Percentiles rank a stretch among this genome's conserved stretches.
Conservation (phyloP, 495 filamentous ascomycete genomes). For the Cercophora scortea region DNA sequence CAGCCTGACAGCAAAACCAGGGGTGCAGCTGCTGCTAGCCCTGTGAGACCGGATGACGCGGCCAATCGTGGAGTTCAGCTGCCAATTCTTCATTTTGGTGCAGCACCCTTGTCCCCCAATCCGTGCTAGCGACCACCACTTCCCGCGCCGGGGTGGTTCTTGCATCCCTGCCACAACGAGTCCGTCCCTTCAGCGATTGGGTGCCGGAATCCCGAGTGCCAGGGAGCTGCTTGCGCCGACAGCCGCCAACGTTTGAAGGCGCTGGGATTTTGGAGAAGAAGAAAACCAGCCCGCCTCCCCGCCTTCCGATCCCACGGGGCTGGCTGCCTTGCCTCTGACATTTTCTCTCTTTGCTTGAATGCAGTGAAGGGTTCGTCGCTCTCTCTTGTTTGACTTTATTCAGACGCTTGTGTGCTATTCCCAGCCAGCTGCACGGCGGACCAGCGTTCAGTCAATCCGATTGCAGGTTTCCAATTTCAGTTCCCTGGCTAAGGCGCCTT, state of each 20-base stretch:
- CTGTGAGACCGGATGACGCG: too few species aligned
- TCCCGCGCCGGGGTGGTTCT: not conserved
- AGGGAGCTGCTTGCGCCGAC: not conserved
- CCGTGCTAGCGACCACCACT: not conserved
- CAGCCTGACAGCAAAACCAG: not conserved
- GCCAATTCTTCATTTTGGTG: not conserved
- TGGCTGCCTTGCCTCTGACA: too few species aligned
- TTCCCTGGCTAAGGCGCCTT: too few species aligned
- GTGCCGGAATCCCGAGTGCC: not conserved
- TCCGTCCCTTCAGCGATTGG: not conserved
- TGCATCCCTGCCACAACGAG: not conserved
- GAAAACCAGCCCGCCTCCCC: not conserved
- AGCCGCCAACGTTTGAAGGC: not conserved
- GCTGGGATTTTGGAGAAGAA: not conserved
- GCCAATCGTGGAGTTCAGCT: too few species aligned
- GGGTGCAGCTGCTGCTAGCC: not conserved
- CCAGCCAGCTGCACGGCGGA: too few species aligned
- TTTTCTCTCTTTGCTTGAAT: too few species aligned
- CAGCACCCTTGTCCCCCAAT: not conserved
- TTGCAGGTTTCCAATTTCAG: too few species aligned
- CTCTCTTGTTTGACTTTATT: too few species aligned
- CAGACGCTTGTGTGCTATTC: too few species aligned
- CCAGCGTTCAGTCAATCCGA: too few species aligned
- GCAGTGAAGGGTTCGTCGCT: too few species aligned
- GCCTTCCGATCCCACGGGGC: too few species aligned